A percentile compares a stretch with the other conserved stretches of the same genome.
phyloP scores from a whole-genome alignment of 2,329 filamentous ascomycete species.

The Talaromyces funiculosus region DNA sequence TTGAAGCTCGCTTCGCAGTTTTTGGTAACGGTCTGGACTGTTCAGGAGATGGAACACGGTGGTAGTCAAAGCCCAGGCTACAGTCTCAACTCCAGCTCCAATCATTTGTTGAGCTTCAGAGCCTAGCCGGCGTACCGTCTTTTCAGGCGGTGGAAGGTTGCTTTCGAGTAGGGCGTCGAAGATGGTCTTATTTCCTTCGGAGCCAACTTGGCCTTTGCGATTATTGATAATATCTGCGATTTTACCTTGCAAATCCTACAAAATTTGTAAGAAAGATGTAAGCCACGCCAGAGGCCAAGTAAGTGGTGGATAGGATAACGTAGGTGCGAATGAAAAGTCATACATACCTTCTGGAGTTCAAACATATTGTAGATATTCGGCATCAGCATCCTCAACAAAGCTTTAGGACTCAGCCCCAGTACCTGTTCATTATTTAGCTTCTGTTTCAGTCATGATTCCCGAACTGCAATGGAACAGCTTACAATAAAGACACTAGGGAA shows the following conservation, averaged over 20 bases:
- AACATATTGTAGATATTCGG: neutral
- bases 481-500: neutral
- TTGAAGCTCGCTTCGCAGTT: neutral
- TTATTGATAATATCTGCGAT: neutral
- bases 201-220: neutral
- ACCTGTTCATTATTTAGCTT: too few species aligned
- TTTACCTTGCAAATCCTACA: neutral
- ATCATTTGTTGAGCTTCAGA: neutral
- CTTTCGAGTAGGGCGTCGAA: neutral
- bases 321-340: neutral
- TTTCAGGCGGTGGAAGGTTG: neutral
- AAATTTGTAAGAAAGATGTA: too few species aligned
- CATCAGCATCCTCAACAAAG: neutral
- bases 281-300: too few species aligned
- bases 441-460: too few species aligned
- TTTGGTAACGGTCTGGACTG: neutral
- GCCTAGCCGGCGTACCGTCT: neutral
- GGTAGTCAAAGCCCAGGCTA: neutral
- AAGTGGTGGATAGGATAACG: too few species aligned
- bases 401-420: neutral
- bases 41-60: neutral
- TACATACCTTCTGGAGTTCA: neutral
- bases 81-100: neutral
- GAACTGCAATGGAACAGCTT: too few species aligned
- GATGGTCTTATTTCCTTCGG: neutral